Evolutionary conservation across 345 rosid genomes (phyloP), one percentile per base, ranked within the genome.

Genomic region (Eucalyptus erythrocorys): DNA sequence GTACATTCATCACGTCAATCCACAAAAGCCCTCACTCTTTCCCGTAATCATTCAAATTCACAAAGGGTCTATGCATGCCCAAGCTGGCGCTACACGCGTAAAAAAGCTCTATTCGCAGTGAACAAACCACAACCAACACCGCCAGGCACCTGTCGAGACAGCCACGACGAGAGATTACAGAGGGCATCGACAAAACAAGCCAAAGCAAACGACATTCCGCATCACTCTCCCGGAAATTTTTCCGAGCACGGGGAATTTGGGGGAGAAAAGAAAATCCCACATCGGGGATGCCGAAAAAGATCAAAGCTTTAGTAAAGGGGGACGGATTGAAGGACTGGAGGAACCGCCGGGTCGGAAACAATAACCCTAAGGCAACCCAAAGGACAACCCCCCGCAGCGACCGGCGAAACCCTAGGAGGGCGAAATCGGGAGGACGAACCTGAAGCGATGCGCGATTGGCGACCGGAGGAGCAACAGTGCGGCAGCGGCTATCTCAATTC

Each of bases 1-100:
- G 93, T 86, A 89, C 89, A 88, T 92, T 90, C 93, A 91, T 90
- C 87, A 6, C 47, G 13, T 76, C 84, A 76, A 48, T 85, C 50
- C 27, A 85, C 55, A 47, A 85, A 85, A 85, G 57, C 86, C n/a
- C 86, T 85, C 55, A 8, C 86, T 85, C 42, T 85, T 85, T 85
- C 86, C 86, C 6, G 16, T 76, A 76, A 76, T 22, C 47, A 40
- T 40, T 76, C 84, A 76, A 85, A 47, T 85, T 85, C 55, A 37
- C 50, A 50, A 27, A 85, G 53, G 86, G 37, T 30, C 37, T 48
- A 76, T 30, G 84, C 84, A 76, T 76, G 84, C 84, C 84, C 47
- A 16, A 76, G 47, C 84, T 12, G 47, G 80, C 13, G 84, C 47
- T 40, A 76, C 45, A 37, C 12, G 42, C 84, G 40, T 13, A 40